These are phyloP conservation scores for Pythium phragmitis DNA, from an alignment of 352 stramenopile genomes.

Conservation along the genomic window DNA sequence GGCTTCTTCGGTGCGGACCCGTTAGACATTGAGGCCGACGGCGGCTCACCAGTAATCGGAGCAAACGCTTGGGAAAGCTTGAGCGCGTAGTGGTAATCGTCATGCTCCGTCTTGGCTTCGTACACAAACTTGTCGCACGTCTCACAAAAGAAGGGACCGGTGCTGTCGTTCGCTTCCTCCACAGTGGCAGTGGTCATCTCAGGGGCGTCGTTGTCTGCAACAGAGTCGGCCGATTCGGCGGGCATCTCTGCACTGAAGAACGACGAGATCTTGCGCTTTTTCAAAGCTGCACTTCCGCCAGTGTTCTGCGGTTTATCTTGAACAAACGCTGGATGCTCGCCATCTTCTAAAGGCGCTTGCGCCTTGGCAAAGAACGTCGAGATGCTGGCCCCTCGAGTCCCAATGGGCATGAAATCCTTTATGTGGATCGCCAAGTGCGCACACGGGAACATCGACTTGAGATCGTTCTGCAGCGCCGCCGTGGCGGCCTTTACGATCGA, in stretches of 20 bases:
- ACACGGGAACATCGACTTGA: slow-evolving; percentile 60
- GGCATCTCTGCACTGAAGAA: slow-evolving; percentile 37
- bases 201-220: not conserved
- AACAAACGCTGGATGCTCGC: slow-evolving; percentile 5
- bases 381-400: slow-evolving; percentile 46
- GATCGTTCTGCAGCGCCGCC: slow-evolving; percentile 47
- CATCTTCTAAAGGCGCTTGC: not conserved
- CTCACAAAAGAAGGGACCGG: slow-evolving; percentile 26
- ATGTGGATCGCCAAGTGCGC: slow-evolving; percentile 53
- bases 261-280: slow-evolving; percentile 53
- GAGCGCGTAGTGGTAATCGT: slow-evolving; percentile 28
- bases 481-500: slow-evolving; percentile 54
- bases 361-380: slow-evolving; percentile 69
- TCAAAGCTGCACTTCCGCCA: slow-evolving; percentile 3
- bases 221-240: not conserved
- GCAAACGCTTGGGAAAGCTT: slow-evolving; percentile 22
- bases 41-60: not conserved
- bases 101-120: slow-evolving; percentile 23
- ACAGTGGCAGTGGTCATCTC: not conserved
- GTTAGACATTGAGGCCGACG: not conserved
- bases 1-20: slow-evolving; percentile 12
- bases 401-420: slow-evolving; percentile 69
- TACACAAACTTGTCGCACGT: slow-evolving; percentile 31
- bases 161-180: not conserved
- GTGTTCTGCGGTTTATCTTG: slow-evolving; percentile 10